A percentile compares a stretch with the other conserved stretches of the same genome.
Conservation (phyloP, 345 rosid species). For the Aegle marmelos region DNA sequence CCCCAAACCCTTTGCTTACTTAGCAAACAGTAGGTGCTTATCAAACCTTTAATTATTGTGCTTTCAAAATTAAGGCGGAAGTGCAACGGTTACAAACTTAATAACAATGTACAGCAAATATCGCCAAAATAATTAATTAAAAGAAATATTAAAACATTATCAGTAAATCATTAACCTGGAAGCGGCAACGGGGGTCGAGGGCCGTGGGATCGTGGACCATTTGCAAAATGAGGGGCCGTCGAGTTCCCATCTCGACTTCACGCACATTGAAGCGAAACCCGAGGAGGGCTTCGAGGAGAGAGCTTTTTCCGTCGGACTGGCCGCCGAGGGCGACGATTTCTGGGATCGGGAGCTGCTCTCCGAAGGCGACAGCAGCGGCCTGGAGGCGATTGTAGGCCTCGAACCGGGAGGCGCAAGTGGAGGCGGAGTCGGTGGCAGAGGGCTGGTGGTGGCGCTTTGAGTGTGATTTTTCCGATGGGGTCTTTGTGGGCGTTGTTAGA, state of each 20-base stretch:
- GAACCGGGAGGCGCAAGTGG: slow-evolving; percentile 55
- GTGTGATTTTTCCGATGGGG: slow-evolving; percentile 40
- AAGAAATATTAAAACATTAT: too few relatives aligned
- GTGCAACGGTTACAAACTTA: not conserved
- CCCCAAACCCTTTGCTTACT: not conserved
- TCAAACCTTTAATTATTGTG: not conserved
- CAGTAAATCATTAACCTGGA: slow-evolving; percentile 47
- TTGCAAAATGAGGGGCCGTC: slow-evolving; percentile 87
- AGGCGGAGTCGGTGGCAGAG: slow-evolving; percentile 23
- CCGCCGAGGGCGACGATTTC: slow-evolving; percentile 97
- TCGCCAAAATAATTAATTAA: not conserved
- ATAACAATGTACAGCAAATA: not conserved
- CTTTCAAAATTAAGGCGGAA: not conserved
- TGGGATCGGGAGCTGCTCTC: slow-evolving; percentile 94
- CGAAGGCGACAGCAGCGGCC: slow-evolving; percentile 93
- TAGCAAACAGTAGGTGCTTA: not conserved
- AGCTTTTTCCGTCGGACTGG: slow-evolving; percentile 94
- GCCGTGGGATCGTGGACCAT: slow-evolving; percentile 93
- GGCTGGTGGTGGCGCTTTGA: slow-evolving; percentile 31
- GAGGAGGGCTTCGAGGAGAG: slow-evolving; percentile 89
- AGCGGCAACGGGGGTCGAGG: slow-evolving; percentile 82
- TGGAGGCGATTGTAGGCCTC: slow-evolving; percentile 97
- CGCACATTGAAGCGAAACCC: slow-evolving; percentile 95
- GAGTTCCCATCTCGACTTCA: slow-evolving; percentile 98
- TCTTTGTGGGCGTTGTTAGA: slow-evolving; percentile 58